Percentiles rank a stretch among this genome's conserved stretches.
phyloP scores from a whole-genome alignment of 1,284 basidiomycete genomes.

The Xerocomus amazonicus region DNA sequence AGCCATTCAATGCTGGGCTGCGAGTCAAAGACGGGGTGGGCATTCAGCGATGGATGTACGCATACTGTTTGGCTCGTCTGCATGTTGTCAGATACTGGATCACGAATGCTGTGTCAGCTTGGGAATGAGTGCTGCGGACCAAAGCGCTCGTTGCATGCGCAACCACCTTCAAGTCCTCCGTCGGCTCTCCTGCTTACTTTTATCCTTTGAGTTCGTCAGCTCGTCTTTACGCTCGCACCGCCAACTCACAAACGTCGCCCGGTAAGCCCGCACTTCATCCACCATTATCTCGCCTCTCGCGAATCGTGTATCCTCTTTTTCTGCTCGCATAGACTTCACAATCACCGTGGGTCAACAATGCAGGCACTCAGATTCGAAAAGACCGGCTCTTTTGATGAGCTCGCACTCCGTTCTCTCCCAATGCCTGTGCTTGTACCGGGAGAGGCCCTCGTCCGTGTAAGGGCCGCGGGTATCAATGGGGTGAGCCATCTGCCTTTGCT shows the following conservation, averaged over 20 bases:
- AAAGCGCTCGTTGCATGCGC: conserved; percentile 13
- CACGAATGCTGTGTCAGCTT: background rate
- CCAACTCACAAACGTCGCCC: background rate
- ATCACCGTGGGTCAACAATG: conserved; percentile 17
- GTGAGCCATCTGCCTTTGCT: conserved; percentile 16
- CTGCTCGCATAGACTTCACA: conserved; percentile 6
- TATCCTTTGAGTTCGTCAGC: background rate
- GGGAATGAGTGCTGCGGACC: too few relatives aligned
- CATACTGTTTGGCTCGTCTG: background rate
- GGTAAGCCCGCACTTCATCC: conserved; percentile 4
- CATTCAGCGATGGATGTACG: too few relatives aligned
- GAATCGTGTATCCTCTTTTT: too few relatives aligned
- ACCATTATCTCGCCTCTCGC: background rate
- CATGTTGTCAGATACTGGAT: background rate
- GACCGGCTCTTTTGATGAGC: conserved; percentile 31
- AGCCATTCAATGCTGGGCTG: too few relatives aligned
- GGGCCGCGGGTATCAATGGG: conserved; percentile 32
- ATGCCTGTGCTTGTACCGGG: conserved; percentile 28
- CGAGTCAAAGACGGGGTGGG: too few relatives aligned
- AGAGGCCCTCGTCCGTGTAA: conserved; percentile 32
- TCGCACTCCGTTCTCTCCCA: conserved; percentile 19
- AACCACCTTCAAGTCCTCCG: background rate
- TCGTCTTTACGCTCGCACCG: background rate
- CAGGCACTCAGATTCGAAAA: conserved; percentile 33
- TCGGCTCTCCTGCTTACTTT: background rate